Base-by-base conservation (phyloP, 768 basidiomycete species). In the Tephrocybe sp. region DNA sequence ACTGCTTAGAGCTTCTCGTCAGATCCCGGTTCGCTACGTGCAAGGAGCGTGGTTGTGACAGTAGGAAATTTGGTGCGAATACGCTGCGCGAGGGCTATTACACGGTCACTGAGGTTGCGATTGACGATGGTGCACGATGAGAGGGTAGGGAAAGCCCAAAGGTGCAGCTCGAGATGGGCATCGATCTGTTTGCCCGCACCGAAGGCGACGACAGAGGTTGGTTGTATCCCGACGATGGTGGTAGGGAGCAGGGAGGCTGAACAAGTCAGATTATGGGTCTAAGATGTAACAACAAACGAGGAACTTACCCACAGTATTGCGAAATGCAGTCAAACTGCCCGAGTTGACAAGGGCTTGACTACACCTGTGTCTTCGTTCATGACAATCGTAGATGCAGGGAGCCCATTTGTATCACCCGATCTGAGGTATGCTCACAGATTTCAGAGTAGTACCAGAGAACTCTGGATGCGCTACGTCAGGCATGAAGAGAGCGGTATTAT, bases 291-390 rank as follows among this genome's bases (percentile, higher is more conserved):
- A n/a, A n/a, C n/a, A n/a, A n/a, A n/a, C n/a, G n/a, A n/a, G n/a
- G n/a, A n/a, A n/a, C n/a, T n/a, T n/a, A 86, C 91, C 88, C 55
- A 88, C 88, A 45, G 91, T 91, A 50, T 88, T 96, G 37, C 93
- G 68, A 25, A 93, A 67, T 4, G 92, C 88, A 1, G 93, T 95
- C 59, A 95, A 68, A 32, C 74, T 75, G 24, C 85, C 72, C 1
- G 93, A 87, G 61, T 95, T 95, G 17, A 96, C 68, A 28, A 95
- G 69, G 0, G 88, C 55, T 78, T 85, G n/a, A 85, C 77, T 0
- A 70, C 69, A 1, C 93, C 93, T 0, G 80, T 84, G 1, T 54
- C 58, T 55, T 91, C 88, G 60, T 94, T 84, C 9, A 96, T 60
- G 2, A 94, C 77, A 36, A 93, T 64, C 0, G 89, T 95, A 0